Evolutionary conservation across 2,329 filamentous ascomycete genomes (phyloP).

Genomic region (Sporothrix inflata): DNA sequence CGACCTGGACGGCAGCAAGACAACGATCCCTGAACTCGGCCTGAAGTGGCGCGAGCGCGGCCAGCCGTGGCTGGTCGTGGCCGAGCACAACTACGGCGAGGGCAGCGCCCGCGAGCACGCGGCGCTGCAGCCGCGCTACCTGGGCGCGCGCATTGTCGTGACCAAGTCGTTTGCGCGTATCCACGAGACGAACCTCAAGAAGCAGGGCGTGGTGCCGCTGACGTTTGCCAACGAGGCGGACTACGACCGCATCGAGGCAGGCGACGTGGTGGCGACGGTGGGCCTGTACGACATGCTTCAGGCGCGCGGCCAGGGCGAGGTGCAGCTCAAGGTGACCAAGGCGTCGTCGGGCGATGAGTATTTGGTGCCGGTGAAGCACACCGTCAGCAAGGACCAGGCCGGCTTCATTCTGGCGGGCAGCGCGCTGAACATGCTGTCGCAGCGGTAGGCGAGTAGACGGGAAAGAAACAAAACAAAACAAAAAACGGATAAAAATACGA

Average conservation of each 20-base stretch:
- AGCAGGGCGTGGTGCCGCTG: slow-evolving; percentile 93
- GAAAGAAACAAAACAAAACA: background rate
- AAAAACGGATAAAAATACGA: background rate
- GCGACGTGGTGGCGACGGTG: slow-evolving; percentile 80
- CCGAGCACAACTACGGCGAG: slow-evolving; percentile 96
- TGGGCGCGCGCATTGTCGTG: slow-evolving; percentile 81
- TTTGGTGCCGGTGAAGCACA: slow-evolving; percentile 79
- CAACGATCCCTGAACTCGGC: slow-evolving; percentile 85
- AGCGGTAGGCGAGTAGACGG: slow-evolving; percentile 41
- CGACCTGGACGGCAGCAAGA: slow-evolving; percentile 74
- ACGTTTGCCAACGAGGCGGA: slow-evolving; percentile 88
- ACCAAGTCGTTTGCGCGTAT: slow-evolving; percentile 83
- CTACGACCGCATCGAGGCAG: slow-evolving; percentile 80
- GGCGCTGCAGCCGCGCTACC: slow-evolving; percentile 80
- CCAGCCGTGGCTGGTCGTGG: slow-evolving; percentile 88
- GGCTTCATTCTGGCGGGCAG: slow-evolving; percentile 91
- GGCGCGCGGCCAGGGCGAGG: slow-evolving; percentile 75
- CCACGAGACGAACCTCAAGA: slow-evolving; percentile 93
- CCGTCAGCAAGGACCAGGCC: slow-evolving; percentile 86
- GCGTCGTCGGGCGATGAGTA: slow-evolving; percentile 65
- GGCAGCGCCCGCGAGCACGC: slow-evolving; percentile 86
- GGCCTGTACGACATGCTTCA: slow-evolving; percentile 82
- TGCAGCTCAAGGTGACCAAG: slow-evolving; percentile 69
- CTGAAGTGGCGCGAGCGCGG: slow-evolving; percentile 77
- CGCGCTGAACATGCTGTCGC: slow-evolving; percentile 86